Evolutionary conservation across 805 yeast species (phyloP), one percentile per base, ranked within the genome.

Genomic region (Spathaspora arborariae): DNA sequence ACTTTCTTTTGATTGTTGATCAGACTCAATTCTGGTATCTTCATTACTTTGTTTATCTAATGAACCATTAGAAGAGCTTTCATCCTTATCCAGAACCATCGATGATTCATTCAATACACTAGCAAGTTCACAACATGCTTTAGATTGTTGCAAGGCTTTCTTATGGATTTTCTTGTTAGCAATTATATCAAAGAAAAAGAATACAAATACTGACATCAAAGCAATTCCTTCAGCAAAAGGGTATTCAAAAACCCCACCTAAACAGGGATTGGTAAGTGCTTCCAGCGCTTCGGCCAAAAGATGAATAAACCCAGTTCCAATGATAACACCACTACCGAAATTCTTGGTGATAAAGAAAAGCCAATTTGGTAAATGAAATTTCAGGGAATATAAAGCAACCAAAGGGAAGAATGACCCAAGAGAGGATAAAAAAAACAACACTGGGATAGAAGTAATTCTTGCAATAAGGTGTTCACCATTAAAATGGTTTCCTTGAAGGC

Each of bases 271-370:
- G 9, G 51, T 50, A 16, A 67, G 56, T 15, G 58, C 54, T 26
- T 49, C 51, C 21, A 54, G 50, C 1, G 68, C 61, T 39, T 66
- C 70, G 1, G 68, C 69, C 38, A 67, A 51, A 33, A 67, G 54
- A 44, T 67, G 72, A 30, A 67, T 60, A 44, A 61, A 67, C 13
- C 67, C 71, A 6, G 72, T 67, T 9, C 68, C 68, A 5, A 66
- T 54, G 42, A 67, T 66, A 21, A 67, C 71, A 1, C 72, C 72
- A 27, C 64, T 59, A 9, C 72, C 72, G 35, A 67, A 50, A 52
- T 61, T 64, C 40, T 60, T 49, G 24, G 63, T 55, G 34, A 60
- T 49, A 39, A 64, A 65, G 42, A 65, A 60, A 13, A 56, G 48
- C 54, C 59, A 55, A 3, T 46, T 18, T 1, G 70, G 70, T 13